Evolutionary conservation across 2,329 filamentous ascomycete genomes (phyloP), one percentile per base, ranked within the genome.

Genomic region (Colletotrichum shisoi): DNA sequence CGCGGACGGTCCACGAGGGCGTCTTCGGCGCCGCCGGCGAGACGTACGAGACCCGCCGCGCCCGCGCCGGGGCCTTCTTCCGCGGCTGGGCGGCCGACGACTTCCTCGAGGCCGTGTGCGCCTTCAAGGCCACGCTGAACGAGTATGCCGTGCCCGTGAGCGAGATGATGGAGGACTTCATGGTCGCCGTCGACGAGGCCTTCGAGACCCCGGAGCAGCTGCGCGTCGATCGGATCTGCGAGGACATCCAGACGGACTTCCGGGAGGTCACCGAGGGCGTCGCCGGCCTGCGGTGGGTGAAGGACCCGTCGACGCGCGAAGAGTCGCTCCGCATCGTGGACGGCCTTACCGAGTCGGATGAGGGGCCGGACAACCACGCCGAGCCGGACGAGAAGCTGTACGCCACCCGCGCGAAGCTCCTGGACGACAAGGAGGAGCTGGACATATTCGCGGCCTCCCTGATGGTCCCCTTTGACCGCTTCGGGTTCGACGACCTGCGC

Each of bases 71-170:
- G 24, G 5, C 0, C 27, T 5, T 62, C 1, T 67, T 67, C 46
- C n/a, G 12, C 15, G 52, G 59, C 7, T 67, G 63, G 63, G 15
- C 17, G 15, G 27, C 5, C 8, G 13, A 13, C 15, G 63, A 63
- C 46, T 67, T 63, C 15, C 9, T 57, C 2, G 58, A 67, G n/a
- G 42, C 57, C 39, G 39, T 40, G 1, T 67, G 63, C 53, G 63
- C 52, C 19, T 67, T 67, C 63, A 62, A 57, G 40, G 52, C 63
- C 39, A 67, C 63, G 12, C 39, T 67, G 17, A 46, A 63, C 40
- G 19, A 37, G 17, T 67, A 57, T 46, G 63, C 59, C 52, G 52
- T 53, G 13, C 58, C 59, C 1, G 19, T 57, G 1, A 19, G 39
- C 40, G 12, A 24, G 5, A 52, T 62, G 52, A 39, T 67, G n/a